Evolutionary conservation across 139 green algal genomes (phyloP).

Genomic region (Tetradesmus obliquus): DNA sequence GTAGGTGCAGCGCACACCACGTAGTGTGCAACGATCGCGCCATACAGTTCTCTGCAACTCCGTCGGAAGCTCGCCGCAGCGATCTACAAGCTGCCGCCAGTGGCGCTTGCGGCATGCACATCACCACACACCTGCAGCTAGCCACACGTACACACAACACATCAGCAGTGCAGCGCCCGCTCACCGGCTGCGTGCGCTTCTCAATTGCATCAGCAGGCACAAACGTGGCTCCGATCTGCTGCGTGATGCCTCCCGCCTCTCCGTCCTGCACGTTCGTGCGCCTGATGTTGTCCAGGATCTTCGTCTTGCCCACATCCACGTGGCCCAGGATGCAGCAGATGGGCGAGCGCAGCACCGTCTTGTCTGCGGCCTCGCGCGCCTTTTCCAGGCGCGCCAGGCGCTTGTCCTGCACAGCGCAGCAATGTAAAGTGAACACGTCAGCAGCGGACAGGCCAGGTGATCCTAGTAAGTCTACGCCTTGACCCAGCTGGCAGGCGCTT

Average conservation of each 20-base stretch:
- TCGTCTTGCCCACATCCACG: constrained; percentile 99
- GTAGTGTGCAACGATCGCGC: too few species aligned
- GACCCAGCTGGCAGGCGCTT: too few species aligned
- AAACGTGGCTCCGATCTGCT: constrained; percentile 99
- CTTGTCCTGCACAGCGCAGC: constrained; percentile 57
- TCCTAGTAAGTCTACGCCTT: too few species aligned
- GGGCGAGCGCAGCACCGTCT: constrained; percentile 88
- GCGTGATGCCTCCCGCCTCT: constrained; percentile 98
- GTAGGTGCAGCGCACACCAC: neutral
- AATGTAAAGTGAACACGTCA: too few species aligned
- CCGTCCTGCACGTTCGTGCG: constrained; percentile 95
- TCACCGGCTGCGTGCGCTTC: constrained; percentile 82
- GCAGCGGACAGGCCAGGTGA: too few species aligned
- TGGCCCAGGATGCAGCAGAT: constrained; percentile 99
- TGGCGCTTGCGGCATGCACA: too few species aligned
- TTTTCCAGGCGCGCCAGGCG: constrained; percentile 70
- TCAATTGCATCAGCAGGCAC: constrained; percentile 89
- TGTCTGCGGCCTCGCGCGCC: constrained; percentile 69
- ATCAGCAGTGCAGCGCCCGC: neutral
- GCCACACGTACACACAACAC: too few species aligned
- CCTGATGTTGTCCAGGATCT: constrained; percentile 99
- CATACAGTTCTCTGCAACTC: too few species aligned
- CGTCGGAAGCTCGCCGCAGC: too few species aligned
- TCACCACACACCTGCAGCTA: too few species aligned
- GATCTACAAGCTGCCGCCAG: too few species aligned